Base-by-base conservation (phyloP, 345 rosid genomes). In the Sisymbrium irio region DNA sequence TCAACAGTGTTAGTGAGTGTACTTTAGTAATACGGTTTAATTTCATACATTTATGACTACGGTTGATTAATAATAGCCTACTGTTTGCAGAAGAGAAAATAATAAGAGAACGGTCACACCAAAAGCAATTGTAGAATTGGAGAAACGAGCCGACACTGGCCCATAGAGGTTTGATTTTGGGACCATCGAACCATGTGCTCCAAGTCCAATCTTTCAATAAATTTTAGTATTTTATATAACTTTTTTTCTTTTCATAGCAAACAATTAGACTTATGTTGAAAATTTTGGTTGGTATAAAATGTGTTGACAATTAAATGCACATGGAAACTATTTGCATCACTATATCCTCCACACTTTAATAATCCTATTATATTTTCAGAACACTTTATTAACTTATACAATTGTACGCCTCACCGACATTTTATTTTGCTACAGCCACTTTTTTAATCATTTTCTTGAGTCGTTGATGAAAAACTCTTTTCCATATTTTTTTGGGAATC, bases 151-250 rank as follows among this genome's bases (percentile, higher is more conserved):
- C 56, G 73, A 67, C 78, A 75, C 28, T 49, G 67, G 67, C 67
- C 73, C 68, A 42, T 50, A 40, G 37, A 28, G 72, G 72, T 74
- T 74, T 74, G 42, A 60, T 75, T 67, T 20, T 32, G 73, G 78
- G 78, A 51, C 78, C 78, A 61, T n/a, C 2, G 8, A 67, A 51
- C 73, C 78, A 75, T 75, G 78, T 75, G 78, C 73, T 60, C 47
- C 7, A 46, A 60, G 30, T 60, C 39, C 55, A 60, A 60, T 59
- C 49, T 61, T 60, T 67, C 68, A 67, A 30, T 67, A 40, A 40
- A 19, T 28, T n/a, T 35, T 57, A 57, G 33, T 55, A 3, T 7
- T 9, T 4, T 47, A 19, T 50, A 50, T 10, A 50, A 17, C 33
- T 4, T 9, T 18, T 22, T 22, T 22, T n/a, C 7, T 45, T 46